phyloP scores from a whole-genome alignment of 2,329 filamentous ascomycete species.

The Cladosporium cucumerinum region DNA sequence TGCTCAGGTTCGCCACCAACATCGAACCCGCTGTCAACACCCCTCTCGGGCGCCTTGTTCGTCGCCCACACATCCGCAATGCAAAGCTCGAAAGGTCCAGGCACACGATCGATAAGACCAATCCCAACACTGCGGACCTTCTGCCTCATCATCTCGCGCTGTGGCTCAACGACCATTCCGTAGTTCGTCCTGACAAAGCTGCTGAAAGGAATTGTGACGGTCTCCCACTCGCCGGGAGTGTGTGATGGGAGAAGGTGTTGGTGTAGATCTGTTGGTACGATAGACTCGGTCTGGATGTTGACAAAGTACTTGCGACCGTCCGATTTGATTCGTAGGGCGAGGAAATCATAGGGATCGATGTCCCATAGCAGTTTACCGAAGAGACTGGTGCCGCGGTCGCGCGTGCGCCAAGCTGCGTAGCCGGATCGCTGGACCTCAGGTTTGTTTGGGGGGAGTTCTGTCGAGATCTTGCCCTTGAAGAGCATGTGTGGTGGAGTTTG shows the following conservation, averaged over 20 bases:
- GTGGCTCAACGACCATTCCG: conserved; percentile 87
- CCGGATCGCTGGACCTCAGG: conserved; percentile 76
- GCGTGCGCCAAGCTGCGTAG: conserved; percentile 86
- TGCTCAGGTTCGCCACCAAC: conserved; percentile 25
- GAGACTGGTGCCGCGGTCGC: conserved; percentile 70
- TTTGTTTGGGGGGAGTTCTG: conserved; percentile 69
- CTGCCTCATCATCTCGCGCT: conserved; percentile 81
- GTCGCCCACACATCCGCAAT: conserved; percentile 90
- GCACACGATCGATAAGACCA: conserved; percentile 81
- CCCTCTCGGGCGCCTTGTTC: conserved; percentile 53
- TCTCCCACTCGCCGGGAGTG: conserved; percentile 86
- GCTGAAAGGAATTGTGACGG: conserved; percentile 82
- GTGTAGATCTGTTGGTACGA: conserved; percentile 92
- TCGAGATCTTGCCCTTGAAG: conserved; percentile 88
- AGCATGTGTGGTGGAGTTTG: conserved; percentile 61
- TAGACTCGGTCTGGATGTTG: conserved; percentile 90
- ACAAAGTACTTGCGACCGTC: conserved; percentile 91
- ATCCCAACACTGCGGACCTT: conserved; percentile 84
- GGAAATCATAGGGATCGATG: conserved; percentile 81
- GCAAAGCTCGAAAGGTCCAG: conserved; percentile 82
- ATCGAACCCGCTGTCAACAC: conserved; percentile 33
- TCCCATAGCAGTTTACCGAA: conserved; percentile 87
- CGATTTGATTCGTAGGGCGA: conserved; percentile 83
- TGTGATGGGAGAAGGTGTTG: conserved; percentile 84
- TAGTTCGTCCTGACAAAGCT: conserved; percentile 95